Conservation (phyloP, 2,329 filamentous ascomycete species). For the Aspergillus brunneoviolaceus region DNA sequence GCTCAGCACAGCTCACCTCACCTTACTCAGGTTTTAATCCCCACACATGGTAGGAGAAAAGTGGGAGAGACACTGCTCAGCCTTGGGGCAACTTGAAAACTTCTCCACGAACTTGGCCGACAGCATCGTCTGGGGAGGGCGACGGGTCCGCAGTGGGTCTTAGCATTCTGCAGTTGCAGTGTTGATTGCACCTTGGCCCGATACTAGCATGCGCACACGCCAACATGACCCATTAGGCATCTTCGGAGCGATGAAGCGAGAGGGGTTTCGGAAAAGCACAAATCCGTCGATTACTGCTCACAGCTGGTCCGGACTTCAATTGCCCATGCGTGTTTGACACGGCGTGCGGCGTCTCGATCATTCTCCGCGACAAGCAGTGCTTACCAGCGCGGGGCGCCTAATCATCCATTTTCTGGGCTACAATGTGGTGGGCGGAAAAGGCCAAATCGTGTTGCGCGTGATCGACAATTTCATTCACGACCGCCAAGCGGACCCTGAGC, state of each 20-base stretch:
- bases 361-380: background rate
- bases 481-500: background rate
- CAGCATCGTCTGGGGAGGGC: too few relatives aligned
- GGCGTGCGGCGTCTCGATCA: background rate
- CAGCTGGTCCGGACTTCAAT: background rate
- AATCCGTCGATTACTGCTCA: background rate
- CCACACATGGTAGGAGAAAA: background rate
- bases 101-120: too few relatives aligned
- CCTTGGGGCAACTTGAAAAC: background rate
- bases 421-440: background rate
- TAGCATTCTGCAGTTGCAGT: background rate
- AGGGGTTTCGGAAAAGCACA: background rate
- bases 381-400: background rate
- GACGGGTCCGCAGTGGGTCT: background rate
- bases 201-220: too few relatives aligned
- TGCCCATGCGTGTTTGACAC: background rate
- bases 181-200: background rate
- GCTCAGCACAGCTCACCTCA: conserved; percentile 11
- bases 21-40: background rate
- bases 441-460: background rate
- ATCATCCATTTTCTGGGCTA: background rate
- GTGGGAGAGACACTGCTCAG: background rate
- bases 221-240: background rate
- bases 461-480: background rate
- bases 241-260: background rate